Base-by-base conservation (phyloP, 1,284 basidiomycete species). In the Naganishia sp. region DNA sequence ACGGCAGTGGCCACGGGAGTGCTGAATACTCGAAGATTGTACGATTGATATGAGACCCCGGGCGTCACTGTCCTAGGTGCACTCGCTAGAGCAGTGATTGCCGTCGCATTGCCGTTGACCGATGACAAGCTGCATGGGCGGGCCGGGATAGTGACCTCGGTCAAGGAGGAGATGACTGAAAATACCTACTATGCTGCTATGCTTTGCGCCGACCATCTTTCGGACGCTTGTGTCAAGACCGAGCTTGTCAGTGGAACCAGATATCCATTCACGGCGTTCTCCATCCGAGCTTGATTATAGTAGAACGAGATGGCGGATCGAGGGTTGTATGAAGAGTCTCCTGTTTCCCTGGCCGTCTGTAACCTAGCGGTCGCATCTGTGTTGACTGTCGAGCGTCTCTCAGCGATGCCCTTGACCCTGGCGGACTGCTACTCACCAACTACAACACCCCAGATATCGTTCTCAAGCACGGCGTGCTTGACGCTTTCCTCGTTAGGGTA, bases 1-100 rank as follows among this genome's bases (percentile, higher is more conserved):
- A 87, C 83, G 0, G 90, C 90, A 11, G 84, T 82, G 0, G 89
- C 88, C 5, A 89, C 90, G 28, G 88, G 85, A 46, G 85, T 80
- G 69, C 86, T 82, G 73, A 88, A 91, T 0, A 88, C 88, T 41
- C 85, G 80, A 1, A 89, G 71, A 72, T 91, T 89, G 63, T 80
- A 70, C 31, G 85, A 67, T 0, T 77, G 82, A 71, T 83, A 86
- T 28, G 73, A 78, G n/a, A 88, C 73, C 0, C 86, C 84, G 11
- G 77, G 71, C 2, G 82, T 78, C 52, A 91, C 77, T 1, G 87
- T 84, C 62, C 81, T 77, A 0, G 90, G 88, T 0, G 88, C 87
- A 2, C 79, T 73, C 28, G 88, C 78, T 17, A 88, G 70, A 7
- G 52, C 67, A 6, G 65, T 52, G 13, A 84, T 73, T 0, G 83